phyloP scores from a whole-genome alignment of 331 rosid genomes.

The Dryas integrifolia region DNA sequence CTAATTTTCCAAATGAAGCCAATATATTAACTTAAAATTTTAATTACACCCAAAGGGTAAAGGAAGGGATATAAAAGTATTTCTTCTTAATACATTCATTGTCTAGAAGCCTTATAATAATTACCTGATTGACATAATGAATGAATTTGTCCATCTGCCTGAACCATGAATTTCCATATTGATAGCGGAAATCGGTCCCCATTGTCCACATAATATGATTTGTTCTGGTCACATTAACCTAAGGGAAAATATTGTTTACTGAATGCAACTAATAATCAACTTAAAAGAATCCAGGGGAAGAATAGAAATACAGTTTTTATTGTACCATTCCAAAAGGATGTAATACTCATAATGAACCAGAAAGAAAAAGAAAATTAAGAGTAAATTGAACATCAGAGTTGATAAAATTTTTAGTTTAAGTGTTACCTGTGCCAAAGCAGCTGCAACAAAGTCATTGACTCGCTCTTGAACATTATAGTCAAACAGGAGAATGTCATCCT shows the following conservation, averaged over 20 bases:
- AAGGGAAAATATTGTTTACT: slow-evolving; percentile 22
- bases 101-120: slow-evolving; percentile 4
- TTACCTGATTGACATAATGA: slow-evolving; percentile 86
- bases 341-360: not conserved
- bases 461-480: slow-evolving; percentile 93
- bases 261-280: slow-evolving; percentile 16
- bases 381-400: not conserved
- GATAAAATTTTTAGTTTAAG: slow-evolving; percentile 12
- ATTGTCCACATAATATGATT: slow-evolving; percentile 90
- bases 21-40: not conserved
- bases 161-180: slow-evolving; percentile 95
- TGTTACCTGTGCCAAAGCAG: slow-evolving; percentile 87
- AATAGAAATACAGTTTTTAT: not conserved
- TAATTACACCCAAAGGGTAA: not conserved
- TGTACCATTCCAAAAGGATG: not conserved
- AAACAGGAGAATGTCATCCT: slow-evolving; percentile 77
- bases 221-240: slow-evolving; percentile 87
- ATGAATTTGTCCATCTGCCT: slow-evolving; percentile 97
- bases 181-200: slow-evolving; percentile 96
- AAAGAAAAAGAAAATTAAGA: not conserved
- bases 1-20: slow-evolving; percentile 22
- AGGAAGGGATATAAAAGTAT: not conserved
- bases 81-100: slow-evolving; percentile 12
- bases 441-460: slow-evolving; percentile 72
- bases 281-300: not conserved